Evolutionary conservation across 352 stramenopile genomes (phyloP).

Genomic region (Phytophthora ramorum): DNA sequence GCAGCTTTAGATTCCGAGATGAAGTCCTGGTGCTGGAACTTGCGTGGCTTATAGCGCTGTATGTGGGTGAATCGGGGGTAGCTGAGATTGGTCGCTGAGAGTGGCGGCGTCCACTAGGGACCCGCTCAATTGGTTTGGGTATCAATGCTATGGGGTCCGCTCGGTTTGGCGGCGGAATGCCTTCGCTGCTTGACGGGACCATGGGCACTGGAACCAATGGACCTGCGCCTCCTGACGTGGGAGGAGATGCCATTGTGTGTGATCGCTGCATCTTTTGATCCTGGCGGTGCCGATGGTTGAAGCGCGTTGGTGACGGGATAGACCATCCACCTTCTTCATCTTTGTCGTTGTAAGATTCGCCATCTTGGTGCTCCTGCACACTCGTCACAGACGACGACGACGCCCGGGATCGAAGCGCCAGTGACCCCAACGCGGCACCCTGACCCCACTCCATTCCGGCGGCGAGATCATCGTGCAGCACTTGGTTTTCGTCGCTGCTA

Average conservation of each 20-base stretch:
- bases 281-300: conserved; percentile 5
- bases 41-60: conserved; percentile 25
- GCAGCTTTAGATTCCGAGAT: conserved; percentile 16
- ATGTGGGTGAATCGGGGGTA: conserved; percentile 22
- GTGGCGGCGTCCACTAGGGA: conserved; percentile 20
- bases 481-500: conserved; percentile 32
- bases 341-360: conserved; percentile 17
- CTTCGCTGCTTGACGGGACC: conserved; percentile 32
- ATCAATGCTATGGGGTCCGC: background rate
- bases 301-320: conserved; percentile 24
- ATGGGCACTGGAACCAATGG: conserved; percentile 27
- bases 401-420: conserved; percentile 13
- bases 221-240: conserved; percentile 23
- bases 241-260: conserved; percentile 17
- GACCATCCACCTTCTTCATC: conserved; percentile 29
- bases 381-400: conserved; percentile 27
- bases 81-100: conserved; percentile 24
- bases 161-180: conserved; percentile 20
- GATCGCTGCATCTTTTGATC: conserved; percentile 23
- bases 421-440: conserved; percentile 7
- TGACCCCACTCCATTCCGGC: conserved; percentile 11
- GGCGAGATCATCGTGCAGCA: conserved; percentile 17
- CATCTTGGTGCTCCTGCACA: conserved; percentile 8
- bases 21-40: conserved; percentile 28
- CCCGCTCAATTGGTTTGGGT: conserved; percentile 17